Evolutionary conservation across 148 eudicot genomes (phyloP).

Genomic region (Rhododendron mucronatum): DNA sequence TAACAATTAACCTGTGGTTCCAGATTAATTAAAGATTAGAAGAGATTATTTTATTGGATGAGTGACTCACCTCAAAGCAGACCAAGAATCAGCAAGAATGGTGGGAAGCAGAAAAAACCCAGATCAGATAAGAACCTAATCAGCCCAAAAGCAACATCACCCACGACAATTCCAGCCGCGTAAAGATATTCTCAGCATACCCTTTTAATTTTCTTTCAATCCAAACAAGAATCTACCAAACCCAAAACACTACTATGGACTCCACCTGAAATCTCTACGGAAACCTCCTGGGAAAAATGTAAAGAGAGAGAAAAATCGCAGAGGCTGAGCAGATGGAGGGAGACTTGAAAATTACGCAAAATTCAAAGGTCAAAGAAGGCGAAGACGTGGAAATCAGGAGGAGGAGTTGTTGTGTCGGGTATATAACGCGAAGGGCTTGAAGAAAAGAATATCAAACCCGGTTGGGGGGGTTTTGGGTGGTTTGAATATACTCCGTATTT

Average conservation of each 20-base stretch:
- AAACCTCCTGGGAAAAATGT: neutral
- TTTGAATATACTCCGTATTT: neutral
- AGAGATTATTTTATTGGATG: constrained; percentile 3
- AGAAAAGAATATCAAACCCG: constrained; percentile 18
- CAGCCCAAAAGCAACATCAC: constrained; percentile 16
- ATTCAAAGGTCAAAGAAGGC: constrained; percentile 29
- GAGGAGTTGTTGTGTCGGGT: neutral
- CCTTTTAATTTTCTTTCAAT: constrained; percentile 17
- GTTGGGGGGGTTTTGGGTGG: neutral
- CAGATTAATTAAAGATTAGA: constrained; percentile 17
- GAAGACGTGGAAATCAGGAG: constrained; percentile 8
- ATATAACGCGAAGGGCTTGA: constrained; percentile 20
- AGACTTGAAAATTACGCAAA: neutral
- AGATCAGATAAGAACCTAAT: constrained; percentile 17
- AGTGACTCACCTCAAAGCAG: constrained; percentile 26
- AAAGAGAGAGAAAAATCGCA: neutral
- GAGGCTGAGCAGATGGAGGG: neutral
- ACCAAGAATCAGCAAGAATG: constrained; percentile 25
- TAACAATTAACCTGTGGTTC: constrained; percentile 4
- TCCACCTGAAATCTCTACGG: neutral
- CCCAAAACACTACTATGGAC: neutral
- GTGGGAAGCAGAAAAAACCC: constrained; percentile 8
- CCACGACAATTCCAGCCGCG: constrained; percentile 1
- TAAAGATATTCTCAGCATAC: constrained; percentile 7
- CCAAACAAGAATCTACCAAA: constrained; percentile 17